Conservation (phyloP, 208 protist species). For the Lotmaria passim region DNA sequence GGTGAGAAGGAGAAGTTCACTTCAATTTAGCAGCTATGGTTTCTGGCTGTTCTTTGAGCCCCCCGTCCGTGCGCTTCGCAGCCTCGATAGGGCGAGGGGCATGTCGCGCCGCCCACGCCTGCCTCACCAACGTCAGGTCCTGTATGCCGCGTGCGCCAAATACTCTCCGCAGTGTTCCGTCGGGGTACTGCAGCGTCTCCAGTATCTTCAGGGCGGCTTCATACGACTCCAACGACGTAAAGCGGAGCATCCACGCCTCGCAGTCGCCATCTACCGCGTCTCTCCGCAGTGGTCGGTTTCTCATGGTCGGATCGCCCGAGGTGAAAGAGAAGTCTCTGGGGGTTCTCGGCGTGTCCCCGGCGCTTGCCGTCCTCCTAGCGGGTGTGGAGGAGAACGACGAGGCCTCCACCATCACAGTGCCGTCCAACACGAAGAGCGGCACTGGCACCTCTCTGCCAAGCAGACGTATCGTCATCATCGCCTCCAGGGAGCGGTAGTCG, state of each 20-base stretch:
- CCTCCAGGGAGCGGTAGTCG: slow-evolving; percentile 19
- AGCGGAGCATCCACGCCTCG: slow-evolving; percentile 29
- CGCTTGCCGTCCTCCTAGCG: not conserved
- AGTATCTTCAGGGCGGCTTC: slow-evolving; percentile 26
- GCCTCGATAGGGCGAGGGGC: not conserved
- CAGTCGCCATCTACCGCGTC: slow-evolving; percentile 1
- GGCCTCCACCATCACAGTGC: not conserved
- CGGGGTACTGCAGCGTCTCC: slow-evolving; percentile 16
- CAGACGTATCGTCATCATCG: slow-evolving; percentile 27
- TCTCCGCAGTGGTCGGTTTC: not conserved
- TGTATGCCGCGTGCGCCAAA: slow-evolving; percentile 12
- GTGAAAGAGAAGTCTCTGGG: slow-evolving; percentile 3
- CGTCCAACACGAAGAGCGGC: slow-evolving; percentile 10
- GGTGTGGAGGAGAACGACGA: not conserved
- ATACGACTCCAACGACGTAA: slow-evolving; percentile 29
- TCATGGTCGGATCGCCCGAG: not conserved
- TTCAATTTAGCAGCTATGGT: too few species aligned
- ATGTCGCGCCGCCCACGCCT: slow-evolving; percentile 6
- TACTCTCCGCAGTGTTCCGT: slow-evolving; percentile 13
- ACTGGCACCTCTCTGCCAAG: slow-evolving; percentile 22
- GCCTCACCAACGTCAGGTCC: slow-evolving; percentile 16
- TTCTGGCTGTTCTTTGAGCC: too few species aligned
- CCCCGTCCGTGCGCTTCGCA: not conserved
- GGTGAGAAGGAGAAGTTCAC: too few species aligned
- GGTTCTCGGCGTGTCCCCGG: not conserved